Percentiles rank a stretch among this genome's conserved stretches.
phyloP scores from a whole-genome alignment of 1,139 yeast genomes.

The Hanseniaspora sp. region DNA sequence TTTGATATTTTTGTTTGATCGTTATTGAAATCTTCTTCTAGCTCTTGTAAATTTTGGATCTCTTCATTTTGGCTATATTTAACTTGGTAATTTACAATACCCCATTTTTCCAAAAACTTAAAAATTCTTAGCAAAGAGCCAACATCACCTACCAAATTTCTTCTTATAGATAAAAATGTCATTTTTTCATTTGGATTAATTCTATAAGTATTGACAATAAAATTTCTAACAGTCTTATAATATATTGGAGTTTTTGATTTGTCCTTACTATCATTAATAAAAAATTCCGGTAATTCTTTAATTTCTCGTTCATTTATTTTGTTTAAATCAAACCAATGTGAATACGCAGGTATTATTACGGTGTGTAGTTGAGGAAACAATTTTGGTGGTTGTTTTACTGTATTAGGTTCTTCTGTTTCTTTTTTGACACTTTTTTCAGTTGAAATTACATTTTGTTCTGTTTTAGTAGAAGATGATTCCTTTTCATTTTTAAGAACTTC shows the following conservation, averaged over 20 bases:
- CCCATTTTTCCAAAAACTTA: conserved; percentile 89
- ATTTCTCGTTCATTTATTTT: conserved; percentile 53
- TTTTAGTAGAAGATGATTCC: background rate
- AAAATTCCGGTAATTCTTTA: conserved; percentile 84
- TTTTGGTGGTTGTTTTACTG: background rate
- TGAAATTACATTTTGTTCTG: background rate
- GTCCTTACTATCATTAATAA: conserved; percentile 36
- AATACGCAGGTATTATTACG: conserved; percentile 84
- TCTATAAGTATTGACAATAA: conserved; percentile 86
- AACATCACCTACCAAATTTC: conserved; percentile 92
- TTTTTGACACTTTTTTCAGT: background rate
- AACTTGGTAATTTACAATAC: conserved; percentile 87
- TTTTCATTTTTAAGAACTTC: too few species aligned
- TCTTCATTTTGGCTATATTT: background rate
- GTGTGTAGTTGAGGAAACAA: conserved; percentile 61
- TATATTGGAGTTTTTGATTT: conserved; percentile 74
- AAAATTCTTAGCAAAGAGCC: conserved; percentile 87
- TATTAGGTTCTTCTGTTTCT: background rate
- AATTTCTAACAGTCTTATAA: conserved; percentile 78
- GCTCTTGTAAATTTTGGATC: conserved; percentile 23
- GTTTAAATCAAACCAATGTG: conserved; percentile 77
- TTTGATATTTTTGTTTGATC: conserved; percentile 53
- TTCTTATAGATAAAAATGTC: conserved; percentile 85
- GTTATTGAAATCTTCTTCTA: conserved; percentile 11
- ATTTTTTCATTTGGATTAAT: conserved; percentile 86